Conservation (phyloP, 768 basidiomycete genomes). For the Trametes punicea region DNA sequence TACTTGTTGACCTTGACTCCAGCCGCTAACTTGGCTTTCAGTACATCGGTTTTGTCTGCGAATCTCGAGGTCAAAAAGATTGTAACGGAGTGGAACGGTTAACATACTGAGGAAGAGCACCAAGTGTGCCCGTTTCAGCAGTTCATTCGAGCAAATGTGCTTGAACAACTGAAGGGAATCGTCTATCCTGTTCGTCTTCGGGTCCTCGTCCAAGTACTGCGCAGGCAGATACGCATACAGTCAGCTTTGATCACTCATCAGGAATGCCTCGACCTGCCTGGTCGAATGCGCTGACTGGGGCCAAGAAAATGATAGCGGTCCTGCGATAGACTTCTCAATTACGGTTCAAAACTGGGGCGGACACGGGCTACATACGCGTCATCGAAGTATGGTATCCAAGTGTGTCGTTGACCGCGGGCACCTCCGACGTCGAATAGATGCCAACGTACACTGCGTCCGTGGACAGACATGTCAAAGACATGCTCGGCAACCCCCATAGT, state of each 20-base stretch:
- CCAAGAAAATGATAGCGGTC: constrained; percentile 81
- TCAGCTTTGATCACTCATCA: neutral
- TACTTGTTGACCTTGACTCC: constrained; percentile 78
- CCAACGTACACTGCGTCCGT: constrained; percentile 77
- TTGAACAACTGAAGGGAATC: constrained; percentile 88
- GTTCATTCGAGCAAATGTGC: constrained; percentile 76
- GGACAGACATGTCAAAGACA: constrained; percentile 75
- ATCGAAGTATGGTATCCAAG: constrained; percentile 87
- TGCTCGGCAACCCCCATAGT: constrained; percentile 89
- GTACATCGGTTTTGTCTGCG: constrained; percentile 74
- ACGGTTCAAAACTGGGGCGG: constrained; percentile 30
- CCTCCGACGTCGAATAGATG: constrained; percentile 82
- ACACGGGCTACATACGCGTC: constrained; percentile 56
- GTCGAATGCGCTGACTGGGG: constrained; percentile 84
- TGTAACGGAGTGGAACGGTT: constrained; percentile 42
- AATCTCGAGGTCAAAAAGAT: neutral
- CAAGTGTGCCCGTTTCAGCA: constrained; percentile 58
- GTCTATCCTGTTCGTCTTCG: constrained; percentile 79
- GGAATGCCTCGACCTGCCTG: constrained; percentile 45
- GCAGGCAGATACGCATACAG: neutral
- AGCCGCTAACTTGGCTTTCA: constrained; percentile 65
- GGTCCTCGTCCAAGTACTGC: constrained; percentile 86
- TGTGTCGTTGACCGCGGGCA: constrained; percentile 71
- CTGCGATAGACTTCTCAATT: constrained; percentile 4
- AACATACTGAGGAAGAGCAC: constrained; percentile 66